These are phyloP conservation scores for Scleromitrula shiraiana DNA, from an alignment of 2,329 filamentous ascomycete species.

Conservation along the genomic window DNA sequence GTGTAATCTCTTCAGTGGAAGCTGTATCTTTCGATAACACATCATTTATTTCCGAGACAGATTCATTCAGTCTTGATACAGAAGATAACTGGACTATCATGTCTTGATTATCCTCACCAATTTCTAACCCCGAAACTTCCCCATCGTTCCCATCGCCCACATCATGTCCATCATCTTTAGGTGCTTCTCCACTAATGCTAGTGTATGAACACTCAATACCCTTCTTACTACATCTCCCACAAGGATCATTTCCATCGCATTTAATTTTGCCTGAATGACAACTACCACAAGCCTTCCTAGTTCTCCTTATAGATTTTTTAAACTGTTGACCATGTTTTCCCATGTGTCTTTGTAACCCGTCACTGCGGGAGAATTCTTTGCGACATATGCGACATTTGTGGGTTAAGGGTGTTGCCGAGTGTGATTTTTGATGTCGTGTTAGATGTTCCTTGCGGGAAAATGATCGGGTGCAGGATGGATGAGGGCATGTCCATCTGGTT, in stretches of 20 bases:
- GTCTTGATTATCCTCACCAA: too few relatives aligned
- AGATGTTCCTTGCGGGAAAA: slow-evolving; percentile 25
- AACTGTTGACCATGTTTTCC: slow-evolving; percentile 21
- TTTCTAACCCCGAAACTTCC: too few relatives aligned
- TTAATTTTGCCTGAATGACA: slow-evolving; percentile 40
- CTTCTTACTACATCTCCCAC: slow-evolving; percentile 34
- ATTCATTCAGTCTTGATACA: too few relatives aligned
- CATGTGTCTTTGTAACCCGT: slow-evolving; percentile 24
- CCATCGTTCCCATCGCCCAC: neutral
- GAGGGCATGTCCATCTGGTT: slow-evolving; percentile 13
- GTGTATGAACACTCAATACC: slow-evolving; percentile 33
- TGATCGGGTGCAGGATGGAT: slow-evolving; percentile 18
- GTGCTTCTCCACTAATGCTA: neutral
- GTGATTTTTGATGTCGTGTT: slow-evolving; percentile 21
- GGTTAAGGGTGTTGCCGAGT: slow-evolving; percentile 13
- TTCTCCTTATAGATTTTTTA: slow-evolving; percentile 24
- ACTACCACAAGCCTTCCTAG: slow-evolving; percentile 35
- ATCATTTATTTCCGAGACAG: neutral
- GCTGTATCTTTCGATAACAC: neutral
- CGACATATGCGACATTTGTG: slow-evolving; percentile 18
- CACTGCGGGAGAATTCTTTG: slow-evolving; percentile 24
- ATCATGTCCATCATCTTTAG: neutral
- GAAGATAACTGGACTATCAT: too few relatives aligned
- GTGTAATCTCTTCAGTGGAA: neutral
- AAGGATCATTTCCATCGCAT: slow-evolving; percentile 35